Evolutionary conservation across 2,329 filamentous ascomycete species (phyloP).

Genomic region (Cryphonectria radicalis): DNA sequence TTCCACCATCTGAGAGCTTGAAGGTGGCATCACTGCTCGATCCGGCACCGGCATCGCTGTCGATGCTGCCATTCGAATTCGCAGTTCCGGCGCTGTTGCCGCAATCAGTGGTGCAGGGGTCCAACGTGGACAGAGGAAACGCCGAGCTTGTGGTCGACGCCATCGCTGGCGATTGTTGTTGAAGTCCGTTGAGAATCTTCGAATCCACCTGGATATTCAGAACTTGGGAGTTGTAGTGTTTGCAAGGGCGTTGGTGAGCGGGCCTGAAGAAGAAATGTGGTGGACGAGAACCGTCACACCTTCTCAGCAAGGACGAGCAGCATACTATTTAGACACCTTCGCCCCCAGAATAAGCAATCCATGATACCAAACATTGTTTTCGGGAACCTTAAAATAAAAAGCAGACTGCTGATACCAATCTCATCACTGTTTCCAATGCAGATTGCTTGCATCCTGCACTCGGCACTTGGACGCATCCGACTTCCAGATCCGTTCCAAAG

Average conservation of each 20-base stretch:
- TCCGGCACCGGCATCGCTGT: conserved; percentile 67
- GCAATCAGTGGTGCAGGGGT: conserved; percentile 42
- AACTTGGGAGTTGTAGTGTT: neutral
- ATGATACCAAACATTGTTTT: conserved; percentile 14
- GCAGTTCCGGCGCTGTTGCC: conserved; percentile 39
- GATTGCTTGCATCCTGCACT: conserved; percentile 21
- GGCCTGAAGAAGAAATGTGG: conserved; percentile 16
- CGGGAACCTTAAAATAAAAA: neutral
- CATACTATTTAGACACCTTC: conserved; percentile 28
- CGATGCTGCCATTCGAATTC: conserved; percentile 39
- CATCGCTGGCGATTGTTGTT: conserved; percentile 40
- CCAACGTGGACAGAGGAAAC: conserved; percentile 51
- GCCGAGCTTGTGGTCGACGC: conserved; percentile 40
- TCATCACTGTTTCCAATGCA: conserved; percentile 24
- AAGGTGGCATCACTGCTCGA: conserved; percentile 59
- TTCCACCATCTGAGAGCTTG: conserved; percentile 67
- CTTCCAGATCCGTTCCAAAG: neutral
- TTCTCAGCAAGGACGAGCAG: conserved; percentile 6
- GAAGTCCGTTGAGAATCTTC: neutral
- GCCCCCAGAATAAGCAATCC: conserved; percentile 16
- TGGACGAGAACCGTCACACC: neutral
- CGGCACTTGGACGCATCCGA: conserved; percentile 22
- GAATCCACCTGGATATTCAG: neutral
- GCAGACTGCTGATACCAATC: conserved; percentile 4
- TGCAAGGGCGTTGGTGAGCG: neutral